Evolutionary conservation across 2,329 filamentous ascomycete species (phyloP), one percentile per base, ranked within the genome.

Genomic region (Metarhizium robertsii): DNA sequence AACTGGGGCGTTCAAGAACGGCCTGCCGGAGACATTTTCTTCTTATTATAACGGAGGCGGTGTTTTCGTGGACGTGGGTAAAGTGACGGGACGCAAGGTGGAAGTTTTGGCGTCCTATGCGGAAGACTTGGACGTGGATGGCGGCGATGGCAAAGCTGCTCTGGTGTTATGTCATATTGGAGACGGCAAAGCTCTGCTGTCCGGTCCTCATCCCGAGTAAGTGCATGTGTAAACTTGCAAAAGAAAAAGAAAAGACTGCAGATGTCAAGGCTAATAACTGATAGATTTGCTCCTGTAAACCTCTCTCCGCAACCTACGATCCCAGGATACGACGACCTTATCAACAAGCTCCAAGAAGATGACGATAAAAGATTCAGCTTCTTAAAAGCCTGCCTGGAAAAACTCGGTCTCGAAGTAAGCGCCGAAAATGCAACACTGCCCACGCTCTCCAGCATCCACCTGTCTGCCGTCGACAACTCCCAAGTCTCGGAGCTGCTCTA

Each of bases 1-100:
- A 13, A 83, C 82, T 60, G 76, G 76, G 2, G 74, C 76, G 0
- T 82, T 95, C 57, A 69, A 72, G 0, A 78, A 75, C 0, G 71
- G 73, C 3, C 67, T 87, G 1, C 80, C 85, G 0, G 78, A 83
- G 1, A 74, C 76, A 1, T 89, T 95, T 57, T 76, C 79, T 53
- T 86, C 84, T 14, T 99, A 99, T 67, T 96, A 92, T 69, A 99
- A 99, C 63, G 94, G 94, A 1, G 94, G 94, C 1, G 92, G 94
- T 3, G 84, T 95, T 1, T 99, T 97, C 73, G 89, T 96, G 1
- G 86, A 94, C 71, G 86, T 88, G 1, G 77, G 79, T 3, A 81
- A 79, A 48, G 76, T 83, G 55, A 73, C 76, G 55, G 78, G 80
- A 34, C 73, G 78, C 59, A 87, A 86, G 2, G 83, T 96, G 0